Evolutionary conservation across 2,329 filamentous ascomycete genomes (phyloP).

Genomic region (Calonectria pseudoturangicola): DNA sequence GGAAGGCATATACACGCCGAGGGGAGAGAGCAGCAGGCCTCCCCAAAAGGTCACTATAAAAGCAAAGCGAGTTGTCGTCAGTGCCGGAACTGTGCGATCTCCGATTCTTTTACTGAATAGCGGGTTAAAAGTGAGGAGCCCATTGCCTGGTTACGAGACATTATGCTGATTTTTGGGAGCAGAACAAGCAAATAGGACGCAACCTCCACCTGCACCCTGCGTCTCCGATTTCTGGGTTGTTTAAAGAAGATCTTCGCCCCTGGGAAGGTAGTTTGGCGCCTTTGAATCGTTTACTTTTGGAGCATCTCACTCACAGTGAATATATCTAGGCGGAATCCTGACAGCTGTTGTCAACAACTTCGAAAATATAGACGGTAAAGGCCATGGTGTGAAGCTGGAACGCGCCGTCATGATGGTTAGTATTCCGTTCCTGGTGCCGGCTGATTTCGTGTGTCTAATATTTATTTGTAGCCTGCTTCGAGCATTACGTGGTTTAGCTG

Average conservation of each 20-base stretch:
- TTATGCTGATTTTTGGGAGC: not conserved
- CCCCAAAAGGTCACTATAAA: slow-evolving; percentile 18
- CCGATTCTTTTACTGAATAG: slow-evolving; percentile 36
- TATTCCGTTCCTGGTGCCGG: not conserved
- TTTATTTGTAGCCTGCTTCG: slow-evolving; percentile 2
- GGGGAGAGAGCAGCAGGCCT: slow-evolving; percentile 8
- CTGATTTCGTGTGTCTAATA: not conserved
- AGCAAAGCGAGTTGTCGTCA: slow-evolving; percentile 37
- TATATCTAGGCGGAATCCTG: slow-evolving; percentile 14
- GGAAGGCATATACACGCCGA: slow-evolving; percentile 80
- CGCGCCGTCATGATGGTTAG: slow-evolving; percentile 30
- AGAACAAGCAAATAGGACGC: slow-evolving; percentile 37
- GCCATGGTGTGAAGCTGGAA: slow-evolving; percentile 37
- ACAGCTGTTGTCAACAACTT: slow-evolving; percentile 32
- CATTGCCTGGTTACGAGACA: not conserved
- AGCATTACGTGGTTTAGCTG: slow-evolving; percentile 26
- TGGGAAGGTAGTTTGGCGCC: slow-evolving; percentile 30
- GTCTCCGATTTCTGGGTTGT: slow-evolving; percentile 29
- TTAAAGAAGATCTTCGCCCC: slow-evolving; percentile 25
- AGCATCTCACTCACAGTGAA: not conserved
- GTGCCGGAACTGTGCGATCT: slow-evolving; percentile 30
- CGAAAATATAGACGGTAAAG: slow-evolving; percentile 37
- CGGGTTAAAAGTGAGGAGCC: not conserved
- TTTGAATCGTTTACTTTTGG: not conserved
- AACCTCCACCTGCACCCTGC: slow-evolving; percentile 39